Evolutionary conservation across 2,329 filamentous ascomycete genomes (phyloP).

Genomic region (Mycocentrospora acerina): DNA sequence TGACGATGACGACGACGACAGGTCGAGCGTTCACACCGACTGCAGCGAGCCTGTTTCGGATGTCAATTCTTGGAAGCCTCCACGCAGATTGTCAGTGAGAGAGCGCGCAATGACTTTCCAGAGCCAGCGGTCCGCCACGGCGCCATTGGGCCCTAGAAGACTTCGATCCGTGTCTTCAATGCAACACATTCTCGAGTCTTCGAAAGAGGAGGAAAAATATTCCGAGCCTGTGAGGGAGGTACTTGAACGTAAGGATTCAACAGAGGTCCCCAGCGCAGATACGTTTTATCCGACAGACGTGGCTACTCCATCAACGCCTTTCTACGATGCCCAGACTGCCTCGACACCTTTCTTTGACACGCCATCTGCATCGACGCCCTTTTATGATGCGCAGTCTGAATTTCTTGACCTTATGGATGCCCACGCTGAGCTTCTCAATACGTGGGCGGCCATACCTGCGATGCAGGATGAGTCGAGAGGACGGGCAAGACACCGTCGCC

Average conservation of each 20-base stretch:
- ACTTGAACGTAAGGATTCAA: slow-evolving; percentile 23
- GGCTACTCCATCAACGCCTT: slow-evolving; percentile 24
- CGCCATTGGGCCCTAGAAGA: slow-evolving; percentile 15
- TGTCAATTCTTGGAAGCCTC: slow-evolving; percentile 4
- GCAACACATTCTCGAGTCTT: slow-evolving; percentile 23
- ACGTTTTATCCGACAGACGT: slow-evolving; percentile 41
- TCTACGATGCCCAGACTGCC: no score
- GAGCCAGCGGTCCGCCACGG: slow-evolving; percentile 29
- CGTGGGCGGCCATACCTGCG: slow-evolving; percentile 22
- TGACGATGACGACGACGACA: slow-evolving; percentile 36
- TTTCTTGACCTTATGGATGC: slow-evolving; percentile 25
- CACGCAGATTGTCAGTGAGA: slow-evolving; percentile 27
- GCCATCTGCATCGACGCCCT: slow-evolving; percentile 23
- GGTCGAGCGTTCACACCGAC: slow-evolving; percentile 37
- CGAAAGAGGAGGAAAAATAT: slow-evolving; percentile 7
- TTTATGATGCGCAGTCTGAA: no score
- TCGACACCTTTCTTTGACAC: slow-evolving; percentile 32
- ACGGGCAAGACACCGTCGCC: slow-evolving; percentile 36
- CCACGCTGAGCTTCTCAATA: slow-evolving; percentile 28
- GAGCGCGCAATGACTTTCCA: slow-evolving; percentile 37
- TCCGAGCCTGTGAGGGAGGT: slow-evolving; percentile 9
- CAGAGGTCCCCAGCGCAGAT: slow-evolving; percentile 37
- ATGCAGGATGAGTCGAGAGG: slow-evolving; percentile 24
- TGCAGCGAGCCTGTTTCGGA: slow-evolving; percentile 18
- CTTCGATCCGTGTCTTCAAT: slow-evolving; percentile 16